A percentile compares a stretch with the other conserved stretches of the same genome.
Conservation (phyloP, 352 stramenopile species). For the Halophytophthora batemanensis region DNA sequence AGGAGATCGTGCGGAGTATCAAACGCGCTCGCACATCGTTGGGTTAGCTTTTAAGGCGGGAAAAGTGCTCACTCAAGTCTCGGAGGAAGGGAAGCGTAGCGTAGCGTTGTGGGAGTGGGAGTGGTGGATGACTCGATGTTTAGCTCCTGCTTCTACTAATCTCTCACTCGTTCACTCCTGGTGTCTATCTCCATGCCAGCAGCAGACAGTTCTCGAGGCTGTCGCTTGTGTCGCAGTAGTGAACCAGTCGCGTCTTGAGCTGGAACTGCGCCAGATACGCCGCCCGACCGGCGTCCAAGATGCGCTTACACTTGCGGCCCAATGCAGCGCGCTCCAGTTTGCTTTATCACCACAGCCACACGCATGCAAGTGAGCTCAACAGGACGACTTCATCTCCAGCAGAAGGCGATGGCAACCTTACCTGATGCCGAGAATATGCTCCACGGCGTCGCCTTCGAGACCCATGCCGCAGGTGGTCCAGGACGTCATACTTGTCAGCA, state of each 20-base stretch:
- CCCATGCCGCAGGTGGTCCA: slow-evolving; percentile 81
- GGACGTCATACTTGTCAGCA: slow-evolving; percentile 69
- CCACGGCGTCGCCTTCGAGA: slow-evolving; percentile 56
- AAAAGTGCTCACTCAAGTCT: background rate
- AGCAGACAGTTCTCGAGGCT: slow-evolving; percentile 83
- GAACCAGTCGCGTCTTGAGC: slow-evolving; percentile 64
- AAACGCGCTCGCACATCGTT: background rate
- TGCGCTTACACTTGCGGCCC: slow-evolving; percentile 73
- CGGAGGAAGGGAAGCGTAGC: slow-evolving; percentile 1
- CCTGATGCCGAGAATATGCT: slow-evolving; percentile 71
- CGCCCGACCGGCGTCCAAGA: slow-evolving; percentile 69
- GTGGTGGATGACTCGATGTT: background rate
- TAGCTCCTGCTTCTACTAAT: background rate
- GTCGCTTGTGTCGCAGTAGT: slow-evolving; percentile 73
- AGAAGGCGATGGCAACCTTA: slow-evolving; percentile 7
- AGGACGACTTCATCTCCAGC: background rate
- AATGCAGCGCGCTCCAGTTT: slow-evolving; percentile 61
- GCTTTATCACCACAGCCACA: slow-evolving; percentile 23
- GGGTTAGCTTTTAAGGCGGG: background rate
- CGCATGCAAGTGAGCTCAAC: background rate
- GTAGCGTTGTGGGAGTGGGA: background rate
- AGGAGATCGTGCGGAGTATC: background rate
- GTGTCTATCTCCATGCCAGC: slow-evolving; percentile 49
- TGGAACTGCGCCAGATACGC: slow-evolving; percentile 46
- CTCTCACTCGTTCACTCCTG: too few species aligned